Conservation (phyloP, 352 stramenopile genomes). For the Phytophthora pinifolia region DNA sequence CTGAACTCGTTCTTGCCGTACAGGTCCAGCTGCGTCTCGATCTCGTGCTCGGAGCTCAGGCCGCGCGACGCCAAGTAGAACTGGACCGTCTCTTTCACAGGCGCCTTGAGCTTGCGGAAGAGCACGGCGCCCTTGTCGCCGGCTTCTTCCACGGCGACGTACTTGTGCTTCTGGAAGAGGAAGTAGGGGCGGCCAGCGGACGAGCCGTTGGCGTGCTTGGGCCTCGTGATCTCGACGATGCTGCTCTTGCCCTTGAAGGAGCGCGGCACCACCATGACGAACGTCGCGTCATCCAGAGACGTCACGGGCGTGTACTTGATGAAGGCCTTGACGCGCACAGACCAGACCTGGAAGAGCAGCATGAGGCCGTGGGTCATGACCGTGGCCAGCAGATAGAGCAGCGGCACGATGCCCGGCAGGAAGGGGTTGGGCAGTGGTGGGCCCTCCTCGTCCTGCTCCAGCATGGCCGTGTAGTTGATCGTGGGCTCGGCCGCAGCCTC, state of each 20-base stretch:
- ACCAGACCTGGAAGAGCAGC: conserved; percentile 90
- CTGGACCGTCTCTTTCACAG: conserved; percentile 58
- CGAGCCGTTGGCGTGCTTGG: conserved; percentile 33
- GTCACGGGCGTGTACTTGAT: conserved; percentile 85
- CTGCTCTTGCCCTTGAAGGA: conserved; percentile 89
- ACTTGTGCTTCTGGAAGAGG: conserved; percentile 91
- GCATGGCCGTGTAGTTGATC: conserved; percentile 63
- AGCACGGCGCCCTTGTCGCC: conserved; percentile 64
- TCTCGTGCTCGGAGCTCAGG: conserved; percentile 42
- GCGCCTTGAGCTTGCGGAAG: conserved; percentile 79
- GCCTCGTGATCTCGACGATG: conserved; percentile 68
- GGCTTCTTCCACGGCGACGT: conserved; percentile 63
- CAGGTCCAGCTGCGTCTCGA: conserved; percentile 55
- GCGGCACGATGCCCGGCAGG: conserved; percentile 85
- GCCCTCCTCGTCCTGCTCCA: conserved; percentile 55
- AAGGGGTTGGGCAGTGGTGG: conserved; percentile 89
- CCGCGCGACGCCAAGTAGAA: conserved; percentile 62
- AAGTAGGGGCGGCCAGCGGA: conserved; percentile 64
- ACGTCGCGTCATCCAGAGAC: conserved; percentile 61
- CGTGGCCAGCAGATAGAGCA: conserved; percentile 84
- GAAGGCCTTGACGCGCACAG: conserved; percentile 70
- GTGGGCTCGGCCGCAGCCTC: conserved; percentile 38
- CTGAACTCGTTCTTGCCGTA: conserved; percentile 93
- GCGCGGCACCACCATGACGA: conserved; percentile 81
- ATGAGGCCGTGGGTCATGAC: conserved; percentile 86